Evolutionary conservation across 2,329 filamentous ascomycete species (phyloP), one percentile per base, ranked within the genome.

Genomic region (Annulohypoxylon truncatum): DNA sequence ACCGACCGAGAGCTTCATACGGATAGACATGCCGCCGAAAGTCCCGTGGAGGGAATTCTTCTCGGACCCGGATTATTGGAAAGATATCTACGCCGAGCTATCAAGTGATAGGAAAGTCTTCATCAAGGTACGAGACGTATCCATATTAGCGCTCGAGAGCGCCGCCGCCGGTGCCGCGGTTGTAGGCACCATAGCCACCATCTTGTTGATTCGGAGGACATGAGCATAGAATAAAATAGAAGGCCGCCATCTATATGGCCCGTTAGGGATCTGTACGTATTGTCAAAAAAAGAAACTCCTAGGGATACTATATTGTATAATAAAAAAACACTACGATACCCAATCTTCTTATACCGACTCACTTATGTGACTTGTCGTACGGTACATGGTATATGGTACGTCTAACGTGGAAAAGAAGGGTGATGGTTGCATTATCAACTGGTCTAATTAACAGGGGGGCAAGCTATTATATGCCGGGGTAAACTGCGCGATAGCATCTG

Each of bases 91-190:
- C 4, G 73, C 80, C 40, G 89, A 93, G 68, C 77, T 93, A 13
- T 87, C 85, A 78, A 92, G 90, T 77, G 88, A 93, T 60, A 83
- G 88, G 70, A 80, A 79, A 66, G 81, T 93, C 73, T 82, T 85
- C 51, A 73, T 93, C 66, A 86, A 86, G 44, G 92, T 92, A 82
- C 85, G 87, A 55, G 91, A 94, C 72, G 80, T 91, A 29, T 92
- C 91, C 2, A 78, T 90, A n/a, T 81, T 92, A 70, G 89, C 87
- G 51, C 79, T 93, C 33, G 87, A 94, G 78, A 87, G 90, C 58
- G 88, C 86, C 6, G 83, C 87, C 26, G 85, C 87, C 0, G 91
- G 92, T n/a, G 90, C 89, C 9, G 83, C 84, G 0, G 70, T 91
- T 13, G 85, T 85, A 55, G 85, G 84, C 33, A 77, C 86, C 38